Conservation (phyloP, 495 filamentous ascomycete species). For the Xylaria sp. region DNA sequence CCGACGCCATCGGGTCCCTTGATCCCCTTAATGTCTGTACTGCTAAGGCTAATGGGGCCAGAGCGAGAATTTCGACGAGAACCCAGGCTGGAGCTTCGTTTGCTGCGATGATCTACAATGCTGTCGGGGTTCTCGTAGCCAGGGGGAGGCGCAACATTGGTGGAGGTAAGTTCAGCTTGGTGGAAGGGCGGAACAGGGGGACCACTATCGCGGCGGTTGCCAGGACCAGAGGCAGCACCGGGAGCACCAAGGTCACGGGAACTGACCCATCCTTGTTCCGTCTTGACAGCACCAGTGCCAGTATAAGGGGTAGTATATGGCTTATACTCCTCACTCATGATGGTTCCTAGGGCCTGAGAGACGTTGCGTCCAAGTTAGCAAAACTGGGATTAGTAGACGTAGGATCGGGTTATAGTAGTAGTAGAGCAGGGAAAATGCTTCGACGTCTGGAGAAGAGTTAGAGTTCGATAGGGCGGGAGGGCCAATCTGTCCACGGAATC, state of each 20-base stretch:
- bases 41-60: not conserved
- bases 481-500: not conserved
- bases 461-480: not conserved
- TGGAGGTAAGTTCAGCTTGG: slow-evolving; percentile 14
- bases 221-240: slow-evolving; percentile 49
- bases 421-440: not conserved
- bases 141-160: slow-evolving; percentile 16
- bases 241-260: slow-evolving; percentile 22
- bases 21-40: slow-evolving; percentile 16
- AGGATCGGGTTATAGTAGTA: not conserved
- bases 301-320: slow-evolving; percentile 39
- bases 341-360: not conserved
- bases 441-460: not conserved
- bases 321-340: slow-evolving; percentile 24
- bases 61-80: slow-evolving; percentile 11
- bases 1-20: slow-evolving; percentile 21
- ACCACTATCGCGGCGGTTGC: slow-evolving; percentile 8
- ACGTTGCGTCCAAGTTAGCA: not conserved
- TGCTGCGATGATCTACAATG: not conserved
- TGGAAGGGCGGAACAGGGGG: slow-evolving; percentile 23
- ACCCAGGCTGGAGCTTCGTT: not conserved
- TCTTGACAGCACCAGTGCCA: slow-evolving; percentile 30
- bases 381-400: not conserved
- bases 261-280: slow-evolving; percentile 28
- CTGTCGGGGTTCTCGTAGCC: not conserved